Conservation (phyloP, 805 yeast species). For the Starmerella stigmatis region DNA sequence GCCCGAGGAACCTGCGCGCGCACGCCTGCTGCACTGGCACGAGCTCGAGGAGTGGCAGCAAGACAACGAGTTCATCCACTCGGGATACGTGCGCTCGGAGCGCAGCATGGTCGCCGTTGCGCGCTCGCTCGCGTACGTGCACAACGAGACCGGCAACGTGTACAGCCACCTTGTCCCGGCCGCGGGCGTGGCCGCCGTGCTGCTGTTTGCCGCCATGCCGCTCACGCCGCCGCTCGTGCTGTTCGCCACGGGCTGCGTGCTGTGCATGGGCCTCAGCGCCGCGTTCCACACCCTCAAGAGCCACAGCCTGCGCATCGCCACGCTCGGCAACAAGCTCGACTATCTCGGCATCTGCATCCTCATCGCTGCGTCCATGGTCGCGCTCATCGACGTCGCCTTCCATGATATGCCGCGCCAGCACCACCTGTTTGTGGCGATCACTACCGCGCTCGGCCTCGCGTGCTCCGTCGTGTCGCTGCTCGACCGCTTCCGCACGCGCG, state of each 20-base stretch:
- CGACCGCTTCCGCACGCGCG: constrained; percentile 55
- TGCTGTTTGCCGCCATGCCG: constrained; percentile 15
- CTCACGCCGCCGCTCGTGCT: constrained; percentile 37
- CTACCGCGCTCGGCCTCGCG: constrained; percentile 44
- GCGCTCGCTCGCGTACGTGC: constrained; percentile 43
- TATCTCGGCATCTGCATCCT: constrained; percentile 64
- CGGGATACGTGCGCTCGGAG: constrained; percentile 56
- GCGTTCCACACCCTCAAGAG: constrained; percentile 57
- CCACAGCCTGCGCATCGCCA: constrained; percentile 48
- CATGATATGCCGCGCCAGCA: constrained; percentile 31
- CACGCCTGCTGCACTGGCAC: constrained; percentile 34
- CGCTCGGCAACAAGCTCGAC: constrained; percentile 58
- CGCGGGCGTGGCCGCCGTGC: constrained; percentile 20
- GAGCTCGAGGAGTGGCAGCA: constrained; percentile 64
- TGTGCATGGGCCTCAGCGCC: constrained; percentile 54
- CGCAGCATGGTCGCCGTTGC: constrained; percentile 39
- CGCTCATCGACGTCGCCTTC: constrained; percentile 40
- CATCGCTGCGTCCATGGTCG: constrained; percentile 52
- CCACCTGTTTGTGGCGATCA: constrained; percentile 34
- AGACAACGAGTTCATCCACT: constrained; percentile 55
- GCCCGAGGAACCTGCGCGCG: no score
- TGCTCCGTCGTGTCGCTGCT: constrained; percentile 57
- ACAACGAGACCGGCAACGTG: constrained; percentile 65
- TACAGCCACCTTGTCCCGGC: constrained; percentile 48
- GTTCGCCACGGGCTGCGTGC: constrained; percentile 48